Conservation (phyloP, 2,329 filamentous ascomycete genomes). For the Hypoxylon sp. region DNA sequence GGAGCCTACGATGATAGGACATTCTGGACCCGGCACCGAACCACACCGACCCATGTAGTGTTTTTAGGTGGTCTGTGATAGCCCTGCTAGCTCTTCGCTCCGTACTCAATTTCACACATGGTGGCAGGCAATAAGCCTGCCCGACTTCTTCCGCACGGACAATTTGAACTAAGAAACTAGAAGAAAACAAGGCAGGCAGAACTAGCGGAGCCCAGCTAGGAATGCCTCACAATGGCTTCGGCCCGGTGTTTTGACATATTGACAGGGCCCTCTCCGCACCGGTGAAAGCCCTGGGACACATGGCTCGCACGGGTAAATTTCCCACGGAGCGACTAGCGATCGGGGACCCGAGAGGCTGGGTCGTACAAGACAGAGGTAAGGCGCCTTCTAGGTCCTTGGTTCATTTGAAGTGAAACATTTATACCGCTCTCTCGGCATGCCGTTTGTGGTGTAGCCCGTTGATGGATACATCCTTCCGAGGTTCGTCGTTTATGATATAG, state of each 20-base stretch:
- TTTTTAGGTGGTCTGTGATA: conserved; percentile 18
- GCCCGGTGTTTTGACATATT: conserved; percentile 17
- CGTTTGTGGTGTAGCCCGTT: neutral
- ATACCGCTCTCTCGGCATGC: neutral
- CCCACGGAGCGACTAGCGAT: conserved; percentile 12
- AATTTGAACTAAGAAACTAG: neutral
- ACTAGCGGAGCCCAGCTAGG: conserved; percentile 16
- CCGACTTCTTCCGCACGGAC: conserved; percentile 34
- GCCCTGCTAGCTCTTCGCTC: conserved; percentile 18
- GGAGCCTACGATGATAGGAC: conserved; percentile 5
- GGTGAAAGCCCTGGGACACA: conserved; percentile 19
- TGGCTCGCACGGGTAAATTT: neutral
- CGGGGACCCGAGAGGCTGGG: conserved; percentile 30
- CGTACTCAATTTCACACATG: neutral
- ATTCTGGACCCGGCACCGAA: conserved; percentile 1
- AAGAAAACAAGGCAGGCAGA: conserved; percentile 22
- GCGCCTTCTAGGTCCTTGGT: neutral
- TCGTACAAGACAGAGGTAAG: conserved; percentile 14
- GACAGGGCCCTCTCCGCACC: conserved; percentile 16
- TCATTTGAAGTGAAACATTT: neutral
- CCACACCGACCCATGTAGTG: neutral
- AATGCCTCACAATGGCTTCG: conserved; percentile 17
- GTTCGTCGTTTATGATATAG: neutral
- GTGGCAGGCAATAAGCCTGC: too few relatives aligned
- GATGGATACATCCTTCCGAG: neutral